These are phyloP conservation scores for Ganoderma sp. DNA, from an alignment of 1,284 basidiomycete genomes.

Conservation along the genomic window DNA sequence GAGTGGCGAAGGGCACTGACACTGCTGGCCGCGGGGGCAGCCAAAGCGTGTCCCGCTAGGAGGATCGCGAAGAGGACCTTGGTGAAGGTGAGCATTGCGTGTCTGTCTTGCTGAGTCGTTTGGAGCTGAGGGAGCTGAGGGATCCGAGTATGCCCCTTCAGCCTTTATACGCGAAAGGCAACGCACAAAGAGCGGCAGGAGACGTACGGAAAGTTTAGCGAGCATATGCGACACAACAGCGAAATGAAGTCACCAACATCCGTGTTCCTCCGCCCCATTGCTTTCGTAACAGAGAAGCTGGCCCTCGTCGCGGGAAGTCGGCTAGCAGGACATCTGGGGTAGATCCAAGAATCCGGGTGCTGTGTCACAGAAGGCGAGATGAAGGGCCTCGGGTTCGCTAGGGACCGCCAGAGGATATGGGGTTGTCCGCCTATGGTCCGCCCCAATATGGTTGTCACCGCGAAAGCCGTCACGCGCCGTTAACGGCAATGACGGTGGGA, in stretches of 20 bases:
- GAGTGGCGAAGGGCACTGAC: conserved; percentile 19
- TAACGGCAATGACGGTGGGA: neutral
- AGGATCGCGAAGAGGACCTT: conserved; percentile 33
- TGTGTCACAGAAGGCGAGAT: neutral
- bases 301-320: conserved; percentile 18
- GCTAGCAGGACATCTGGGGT: neutral
- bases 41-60: conserved; percentile 26
- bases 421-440: conserved; percentile 4
- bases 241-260: conserved; percentile 5
- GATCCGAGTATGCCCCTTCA: neutral
- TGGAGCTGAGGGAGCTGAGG: conserved; percentile 31
- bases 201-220: neutral
- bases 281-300: neutral
- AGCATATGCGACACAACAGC: neutral
- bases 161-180: conserved; percentile 22
- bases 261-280: conserved; percentile 4
- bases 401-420: neutral
- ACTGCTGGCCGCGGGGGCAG: conserved; percentile 28
- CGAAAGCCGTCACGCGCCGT: neutral
- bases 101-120: conserved; percentile 9
- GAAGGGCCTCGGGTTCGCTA: neutral
- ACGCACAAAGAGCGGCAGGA: neutral
- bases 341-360: neutral
- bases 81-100: conserved; percentile 32
- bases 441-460: neutral